Percentiles rank a stretch among this genome's conserved stretches.
phyloP scores from a whole-genome alignment of 768 basidiomycete genomes.

The Vararia minispora region DNA sequence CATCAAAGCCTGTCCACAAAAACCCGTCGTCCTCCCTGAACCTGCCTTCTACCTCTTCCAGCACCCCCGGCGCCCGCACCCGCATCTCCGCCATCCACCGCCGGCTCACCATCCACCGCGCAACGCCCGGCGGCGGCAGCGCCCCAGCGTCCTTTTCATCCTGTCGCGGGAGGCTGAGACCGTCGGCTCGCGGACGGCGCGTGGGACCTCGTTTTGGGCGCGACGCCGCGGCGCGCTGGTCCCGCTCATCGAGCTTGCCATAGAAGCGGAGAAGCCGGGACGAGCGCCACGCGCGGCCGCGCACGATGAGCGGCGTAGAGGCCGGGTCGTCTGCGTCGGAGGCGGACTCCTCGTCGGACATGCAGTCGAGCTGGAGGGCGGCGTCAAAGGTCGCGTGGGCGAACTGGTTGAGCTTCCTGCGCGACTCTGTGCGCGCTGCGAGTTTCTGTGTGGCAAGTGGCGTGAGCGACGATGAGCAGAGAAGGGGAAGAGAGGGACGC shows the following conservation, averaged over 20 bases:
- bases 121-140: slow-evolving; percentile 53
- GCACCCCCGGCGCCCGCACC: slow-evolving; percentile 35
- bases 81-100: slow-evolving; percentile 41
- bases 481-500: slow-evolving; percentile 17
- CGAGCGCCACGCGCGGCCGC: slow-evolving; percentile 61
- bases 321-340: slow-evolving; percentile 26
- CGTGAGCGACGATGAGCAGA: slow-evolving; percentile 3
- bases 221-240: slow-evolving; percentile 29
- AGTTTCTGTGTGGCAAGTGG: slow-evolving; percentile 42
- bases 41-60: slow-evolving; percentile 28
- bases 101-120: slow-evolving; percentile 69
- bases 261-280: slow-evolving; percentile 49
- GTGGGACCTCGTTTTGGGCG: slow-evolving; percentile 50
- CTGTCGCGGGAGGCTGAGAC: no score
- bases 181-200: slow-evolving; percentile 41
- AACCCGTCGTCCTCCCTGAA: slow-evolving; percentile 37
- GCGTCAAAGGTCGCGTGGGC: slow-evolving; percentile 58
- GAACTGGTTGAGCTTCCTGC: slow-evolving; percentile 40
- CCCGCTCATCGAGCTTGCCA: slow-evolving; percentile 47
- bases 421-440: slow-evolving; percentile 46
- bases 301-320: slow-evolving; percentile 32
- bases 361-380: slow-evolving; percentile 62
- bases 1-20: slow-evolving; percentile 36
- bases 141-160: slow-evolving; percentile 42
- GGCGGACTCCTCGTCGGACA: slow-evolving; percentile 75